These are phyloP conservation scores for Guadua angustifolia DNA, from an alignment of 176 grass and related monocot species.

Conservation along the genomic window DNA sequence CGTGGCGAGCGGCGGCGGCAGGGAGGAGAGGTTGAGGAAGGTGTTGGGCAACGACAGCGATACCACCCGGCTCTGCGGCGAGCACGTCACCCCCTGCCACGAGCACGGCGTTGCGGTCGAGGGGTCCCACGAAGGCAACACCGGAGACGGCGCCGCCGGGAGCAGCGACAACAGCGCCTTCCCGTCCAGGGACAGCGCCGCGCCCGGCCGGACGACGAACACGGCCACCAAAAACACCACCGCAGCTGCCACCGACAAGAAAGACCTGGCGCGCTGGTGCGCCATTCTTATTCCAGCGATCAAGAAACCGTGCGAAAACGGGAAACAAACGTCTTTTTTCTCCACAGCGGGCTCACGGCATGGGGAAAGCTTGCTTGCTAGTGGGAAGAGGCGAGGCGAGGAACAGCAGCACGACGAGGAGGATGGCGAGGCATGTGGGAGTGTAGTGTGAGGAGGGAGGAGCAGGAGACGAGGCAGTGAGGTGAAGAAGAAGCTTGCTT, in stretches of 20 bases:
- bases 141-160: conserved; percentile 50
- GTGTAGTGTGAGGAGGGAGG: background rate
- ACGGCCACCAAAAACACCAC: background rate
- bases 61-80: conserved; percentile 78
- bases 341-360: conserved; percentile 38
- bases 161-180: conserved; percentile 73
- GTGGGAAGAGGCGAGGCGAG: background rate
- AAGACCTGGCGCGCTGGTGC: background rate
- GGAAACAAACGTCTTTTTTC: background rate
- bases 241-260: conserved; percentile 2
- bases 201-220: background rate
- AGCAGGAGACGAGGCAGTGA: background rate
- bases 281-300: conserved; percentile 39
- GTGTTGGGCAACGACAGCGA: conserved; percentile 84
- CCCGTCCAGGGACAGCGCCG: conserved; percentile 61
- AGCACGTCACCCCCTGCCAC: conserved; percentile 93
- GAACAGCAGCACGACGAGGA: background rate
- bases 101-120: conserved; percentile 66
- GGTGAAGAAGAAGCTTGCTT: conserved; percentile 26
- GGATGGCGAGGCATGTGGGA: conserved; percentile 12
- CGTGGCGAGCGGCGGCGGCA: conserved; percentile 64
- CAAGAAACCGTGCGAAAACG: conserved; percentile 31
- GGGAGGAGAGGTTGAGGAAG: conserved; percentile 87
- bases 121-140: conserved; percentile 85
- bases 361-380: conserved; percentile 23